phyloP scores from a whole-genome alignment of 768 basidiomycete genomes.

The Royoungia palumana region DNA sequence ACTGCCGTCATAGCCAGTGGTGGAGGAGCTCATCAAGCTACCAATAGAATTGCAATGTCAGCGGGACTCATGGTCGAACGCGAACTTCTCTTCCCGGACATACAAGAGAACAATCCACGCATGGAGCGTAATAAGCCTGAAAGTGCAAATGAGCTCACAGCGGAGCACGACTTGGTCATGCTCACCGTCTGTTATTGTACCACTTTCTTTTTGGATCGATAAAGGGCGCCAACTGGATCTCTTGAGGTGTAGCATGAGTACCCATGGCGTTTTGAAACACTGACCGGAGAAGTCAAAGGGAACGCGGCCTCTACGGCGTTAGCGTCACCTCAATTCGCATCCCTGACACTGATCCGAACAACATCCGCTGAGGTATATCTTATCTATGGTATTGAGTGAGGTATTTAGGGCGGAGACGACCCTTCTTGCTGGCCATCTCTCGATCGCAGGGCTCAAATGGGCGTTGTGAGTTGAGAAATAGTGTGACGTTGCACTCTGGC shows the following conservation, averaged over 20 bases:
- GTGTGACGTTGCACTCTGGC: too few species aligned
- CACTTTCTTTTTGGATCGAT: conserved; percentile 65
- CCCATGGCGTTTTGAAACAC: too few species aligned
- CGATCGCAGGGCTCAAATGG: too few species aligned
- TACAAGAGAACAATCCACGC: conserved; percentile 68
- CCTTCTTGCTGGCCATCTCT: too few species aligned
- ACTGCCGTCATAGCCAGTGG: conserved; percentile 72
- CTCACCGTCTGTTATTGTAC: conserved; percentile 72
- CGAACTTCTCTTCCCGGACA: conserved; percentile 15
- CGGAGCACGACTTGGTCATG: neutral
- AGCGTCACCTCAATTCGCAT: too few species aligned
- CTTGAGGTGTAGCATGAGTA: conserved; percentile 15
- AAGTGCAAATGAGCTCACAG: neutral
- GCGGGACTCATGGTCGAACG: neutral
- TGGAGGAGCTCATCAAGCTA: conserved; percentile 71
- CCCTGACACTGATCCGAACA: too few species aligned
- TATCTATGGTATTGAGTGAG: too few species aligned
- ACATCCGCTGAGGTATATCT: too few species aligned
- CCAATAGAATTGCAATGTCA: neutral
- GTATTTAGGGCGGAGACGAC: too few species aligned
- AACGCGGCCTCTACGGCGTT: too few species aligned
- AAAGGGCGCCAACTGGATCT: conserved; percentile 48
- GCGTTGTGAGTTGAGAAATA: too few species aligned
- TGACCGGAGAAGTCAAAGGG: too few species aligned
- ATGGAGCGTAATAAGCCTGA: conserved; percentile 59